Evolutionary conservation across 192 early-diverging fungal species (phyloP), one percentile per base, ranked within the genome.

Genomic region (Kappamyces sp.): DNA sequence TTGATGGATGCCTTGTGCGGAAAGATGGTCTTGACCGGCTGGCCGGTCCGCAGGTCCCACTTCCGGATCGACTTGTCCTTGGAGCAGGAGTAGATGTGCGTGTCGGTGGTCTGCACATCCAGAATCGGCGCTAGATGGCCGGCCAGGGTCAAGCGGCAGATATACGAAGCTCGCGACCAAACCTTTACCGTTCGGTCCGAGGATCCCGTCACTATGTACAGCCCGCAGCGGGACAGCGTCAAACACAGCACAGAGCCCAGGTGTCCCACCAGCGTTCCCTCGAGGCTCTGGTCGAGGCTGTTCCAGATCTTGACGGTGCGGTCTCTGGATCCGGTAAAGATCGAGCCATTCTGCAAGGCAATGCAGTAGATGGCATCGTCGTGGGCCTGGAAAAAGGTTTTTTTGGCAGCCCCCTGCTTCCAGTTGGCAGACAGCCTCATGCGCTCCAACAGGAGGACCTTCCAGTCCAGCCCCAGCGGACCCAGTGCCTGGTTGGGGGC

Each of bases 181-280:
- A 87, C 76, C 10, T 75, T 78, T 39, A 92, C 73, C 2, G 82
- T 78, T 10, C 81, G 72, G 60, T 91, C 90, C 51, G 86, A 86
- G 34, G 86, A 90, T 37, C 88, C 86, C 4, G 84, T 88, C 3
- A 84, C 87, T 9, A 66, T 68, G 46, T 63, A 69, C 9, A 13
- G 32, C 10, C 34, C 61, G 33, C 62, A 4, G 10, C 78, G 47
- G 43, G 74, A 76, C 36, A 83, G 87, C 46, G 88, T 87, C 31
- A 90, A 66, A 47, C 88, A 90, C 51, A 90, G 68, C 8, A 90
- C 89, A 35, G 84, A 86, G 9, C 78, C 84, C 0, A 60, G 55
- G 63, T 90, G 89, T 1, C 78, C 80, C 4, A 42, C 40, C 48
- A 86, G 78, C 69, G 63, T 49, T 77, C 78, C 35, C 59, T 55